Evolutionary conservation across 331 rosid genomes (phyloP), one percentile per base, ranked within the genome.

Genomic region (Arachis monticola): DNA sequence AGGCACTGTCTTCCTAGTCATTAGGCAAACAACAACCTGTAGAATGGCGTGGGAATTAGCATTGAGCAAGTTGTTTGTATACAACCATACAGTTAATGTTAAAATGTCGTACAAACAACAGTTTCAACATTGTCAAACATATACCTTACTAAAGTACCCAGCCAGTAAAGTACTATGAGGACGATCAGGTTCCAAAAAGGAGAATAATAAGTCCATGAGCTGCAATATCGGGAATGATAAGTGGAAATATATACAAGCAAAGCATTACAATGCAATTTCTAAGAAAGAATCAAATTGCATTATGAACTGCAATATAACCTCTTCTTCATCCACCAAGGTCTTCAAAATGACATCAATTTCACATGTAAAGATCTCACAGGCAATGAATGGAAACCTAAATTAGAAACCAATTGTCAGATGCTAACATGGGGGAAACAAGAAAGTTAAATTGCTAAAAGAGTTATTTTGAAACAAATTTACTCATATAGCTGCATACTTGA

Each of bases 331-430:
- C 64, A 88, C 99, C 82, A 95, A 79, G 81, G 97, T 86, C 97
- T 95, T 95, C 84, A 95, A 85, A 81, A 95, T 95, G 79, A 95
- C 99, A 79, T 95, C 99, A 86, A 92, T 95, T 89, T 95, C 97
- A 81, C 99, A 95, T 10, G 97, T 95, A 65, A 95, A 95, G 75
- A 95, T 85, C 90, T 95, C 97, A 85, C 96, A 90, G 63, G 97
- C 83, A 76, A 95, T 95, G 88, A 92, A 95, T 9, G 97, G 97
- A 83, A 90, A 90, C 96, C 99, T 95, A 75, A 48, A 79, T 58
- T 80, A 86, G 31, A 72, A 77, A 68, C 17, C 45, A 76, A 68
- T 46, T 6, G 62, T 80, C 70, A 76, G 68, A 75, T 45, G 72
- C 60, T 68, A 38, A 76, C 41, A 57, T 66, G 75, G 44, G 45